Evolutionary conservation across 805 yeast genomes (phyloP), one percentile per base, ranked within the genome.

Genomic region (Starmera caribaea): DNA sequence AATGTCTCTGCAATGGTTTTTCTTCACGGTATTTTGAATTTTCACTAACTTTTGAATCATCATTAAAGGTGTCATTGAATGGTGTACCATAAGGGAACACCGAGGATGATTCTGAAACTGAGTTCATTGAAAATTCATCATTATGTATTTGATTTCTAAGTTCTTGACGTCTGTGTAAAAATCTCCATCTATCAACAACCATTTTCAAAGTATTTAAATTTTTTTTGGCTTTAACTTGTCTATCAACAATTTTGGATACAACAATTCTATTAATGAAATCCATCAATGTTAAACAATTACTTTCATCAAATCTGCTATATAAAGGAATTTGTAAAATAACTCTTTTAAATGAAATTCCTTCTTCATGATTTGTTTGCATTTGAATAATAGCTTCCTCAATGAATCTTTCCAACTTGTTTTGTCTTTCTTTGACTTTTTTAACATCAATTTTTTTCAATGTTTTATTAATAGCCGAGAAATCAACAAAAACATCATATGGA

Each of bases 281-380:
- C 45, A 77, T 79, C 54, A 83, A 67, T 37, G 80, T 80, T 45
- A 86, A 65, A 57, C 95, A 85, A 45, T 79, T 79, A 37, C 81
- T 77, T 16, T 85, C 80, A 46, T 85, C 81, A 62, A 87, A 84
- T 35, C 79, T 68, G 3, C 82, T 74, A 59, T 86, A 87, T 36
- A 85, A 66, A 0, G 96, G 95, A 31, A 88, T 66, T 47, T 76
- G 79, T 27, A 76, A 59, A 31, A 89, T 57, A 14, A 86, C 53
- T 38, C 77, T 65, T 12, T 73, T 68, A 58, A 87, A 87, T 4
- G 79, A 68, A 8, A 87, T 71, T 2, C 83, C 84, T 0, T 71
- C 71, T n/a, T 71, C 76, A 14, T 71, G 66, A 37, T 71, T 66
- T 16, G 78, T 63, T 43, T 76, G 74, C 68, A 81, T 77, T 31